Conservation (phyloP, 1,284 basidiomycete genomes). For the Uromyces viciae-fabae region DNA sequence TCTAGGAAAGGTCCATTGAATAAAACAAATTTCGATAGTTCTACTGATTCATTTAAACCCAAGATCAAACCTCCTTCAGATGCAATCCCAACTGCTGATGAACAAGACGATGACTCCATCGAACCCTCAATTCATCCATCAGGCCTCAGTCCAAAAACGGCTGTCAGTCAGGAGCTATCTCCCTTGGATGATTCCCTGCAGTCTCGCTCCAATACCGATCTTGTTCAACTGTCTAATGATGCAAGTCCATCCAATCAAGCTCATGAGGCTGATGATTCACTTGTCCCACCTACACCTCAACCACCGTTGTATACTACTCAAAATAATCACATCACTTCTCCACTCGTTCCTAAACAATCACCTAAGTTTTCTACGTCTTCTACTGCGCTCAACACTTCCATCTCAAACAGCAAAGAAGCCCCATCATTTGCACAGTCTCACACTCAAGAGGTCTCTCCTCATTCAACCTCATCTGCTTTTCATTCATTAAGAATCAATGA, state of each 20-base stretch:
- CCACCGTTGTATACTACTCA: neutral
- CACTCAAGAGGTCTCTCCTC: neutral
- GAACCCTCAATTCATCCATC: slow-evolving; percentile 16
- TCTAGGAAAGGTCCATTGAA: slow-evolving; percentile 3
- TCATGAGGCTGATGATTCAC: neutral
- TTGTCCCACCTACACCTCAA: neutral
- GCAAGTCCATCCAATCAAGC: neutral
- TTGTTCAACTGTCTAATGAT: neutral
- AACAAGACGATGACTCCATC: slow-evolving; percentile 23
- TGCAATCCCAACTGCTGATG: neutral
- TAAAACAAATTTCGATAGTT: neutral
- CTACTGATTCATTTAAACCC: slow-evolving; percentile 3
- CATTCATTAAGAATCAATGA: neutral
- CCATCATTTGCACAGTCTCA: neutral
- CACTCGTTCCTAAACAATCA: too few relatives aligned
- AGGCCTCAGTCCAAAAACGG: neutral
- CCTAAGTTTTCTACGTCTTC: too few relatives aligned
- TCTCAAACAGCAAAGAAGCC: neutral
- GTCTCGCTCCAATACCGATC: slow-evolving; percentile 4
- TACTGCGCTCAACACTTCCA: too few relatives aligned
- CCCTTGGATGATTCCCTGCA: neutral
- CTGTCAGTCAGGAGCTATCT: neutral
- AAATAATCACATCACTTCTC: too few relatives aligned
- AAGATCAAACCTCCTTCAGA: neutral
- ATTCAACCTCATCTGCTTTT: neutral